Percentiles rank a stretch among this genome's conserved stretches.
These are phyloP conservation scores for Prunus mira DNA, from an alignment of 306 rosid genomes.

Conservation along the genomic window DNA sequence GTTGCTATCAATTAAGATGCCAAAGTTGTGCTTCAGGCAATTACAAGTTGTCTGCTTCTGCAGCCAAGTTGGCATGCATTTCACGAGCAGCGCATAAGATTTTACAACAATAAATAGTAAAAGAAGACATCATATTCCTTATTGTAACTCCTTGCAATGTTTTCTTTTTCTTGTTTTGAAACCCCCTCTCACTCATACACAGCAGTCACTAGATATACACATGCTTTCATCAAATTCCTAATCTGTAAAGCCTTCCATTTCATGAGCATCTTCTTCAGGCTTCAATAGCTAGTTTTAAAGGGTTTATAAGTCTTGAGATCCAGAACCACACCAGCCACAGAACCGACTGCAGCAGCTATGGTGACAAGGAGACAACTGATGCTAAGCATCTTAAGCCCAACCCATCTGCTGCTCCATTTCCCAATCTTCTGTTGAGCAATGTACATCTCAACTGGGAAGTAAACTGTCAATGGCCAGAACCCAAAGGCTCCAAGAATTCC, in stretches of 20 bases:
- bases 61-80: no score
- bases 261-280: neutral
- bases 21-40: no score
- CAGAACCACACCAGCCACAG: constrained; percentile 62
- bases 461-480: constrained; percentile 77
- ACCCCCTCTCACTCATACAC: no score
- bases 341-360: constrained; percentile 60
- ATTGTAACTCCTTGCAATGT: neutral
- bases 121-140: constrained; percentile 4
- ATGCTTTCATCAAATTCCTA: neutral
- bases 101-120: no score
- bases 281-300: constrained; percentile 55
- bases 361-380: constrained; percentile 47
- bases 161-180: neutral
- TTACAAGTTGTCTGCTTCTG: no score
- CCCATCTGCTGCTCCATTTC: constrained; percentile 51
- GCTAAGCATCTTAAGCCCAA: constrained; percentile 57
- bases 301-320: constrained; percentile 72
- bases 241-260: no score
- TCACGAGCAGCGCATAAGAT: no score
- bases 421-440: constrained; percentile 55
- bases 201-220: neutral
- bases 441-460: constrained; percentile 73
- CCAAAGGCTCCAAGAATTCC: constrained; percentile 80
- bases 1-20: no score